These are phyloP conservation scores for Cladosporium velox DNA, from an alignment of 2,329 filamentous ascomycete species.

Conservation along the genomic window DNA sequence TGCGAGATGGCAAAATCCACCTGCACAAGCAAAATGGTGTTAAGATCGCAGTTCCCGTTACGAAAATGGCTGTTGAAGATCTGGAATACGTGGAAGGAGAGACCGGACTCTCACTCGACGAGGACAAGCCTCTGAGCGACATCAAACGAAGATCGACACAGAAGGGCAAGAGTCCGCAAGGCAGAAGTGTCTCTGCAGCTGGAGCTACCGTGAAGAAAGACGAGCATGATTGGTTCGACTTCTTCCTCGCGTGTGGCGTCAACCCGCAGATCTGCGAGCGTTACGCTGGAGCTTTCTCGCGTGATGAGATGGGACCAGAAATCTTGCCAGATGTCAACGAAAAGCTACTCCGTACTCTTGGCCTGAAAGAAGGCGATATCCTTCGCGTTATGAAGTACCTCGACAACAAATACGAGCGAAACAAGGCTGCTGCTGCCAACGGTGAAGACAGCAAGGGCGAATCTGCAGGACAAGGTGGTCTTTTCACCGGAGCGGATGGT, in stretches of 20 bases:
- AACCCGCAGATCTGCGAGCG: constrained; percentile 90
- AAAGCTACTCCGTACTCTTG: constrained; percentile 78
- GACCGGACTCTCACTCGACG: constrained; percentile 84
- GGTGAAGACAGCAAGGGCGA: constrained; percentile 43
- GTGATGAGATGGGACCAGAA: constrained; percentile 95
- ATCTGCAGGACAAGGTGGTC: constrained; percentile 55
- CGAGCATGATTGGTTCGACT: constrained; percentile 98
- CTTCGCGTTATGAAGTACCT: constrained; percentile 90
- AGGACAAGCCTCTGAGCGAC: constrained; percentile 89
- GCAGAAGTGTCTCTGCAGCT: constrained; percentile 38
- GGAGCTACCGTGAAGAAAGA: constrained; percentile 70
- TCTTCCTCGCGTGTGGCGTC: constrained; percentile 91
- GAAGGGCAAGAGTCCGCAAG: constrained; percentile 46
- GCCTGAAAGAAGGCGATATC: constrained; percentile 95
- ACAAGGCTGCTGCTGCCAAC: constrained; percentile 44
- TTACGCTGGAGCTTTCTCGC: constrained; percentile 84
- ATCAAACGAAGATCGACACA: constrained; percentile 60
- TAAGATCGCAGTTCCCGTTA: constrained; percentile 93
- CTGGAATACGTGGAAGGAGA: constrained; percentile 89
- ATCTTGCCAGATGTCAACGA: constrained; percentile 87
- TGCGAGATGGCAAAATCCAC: constrained; percentile 96
- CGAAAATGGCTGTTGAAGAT: constrained; percentile 94
- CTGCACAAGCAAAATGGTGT: constrained; percentile 97
- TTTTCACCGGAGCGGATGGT: constrained; percentile 94
- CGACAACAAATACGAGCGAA: constrained; percentile 76